phyloP scores from a whole-genome alignment of 495 filamentous ascomycete species.

The Xylaria longipes region DNA sequence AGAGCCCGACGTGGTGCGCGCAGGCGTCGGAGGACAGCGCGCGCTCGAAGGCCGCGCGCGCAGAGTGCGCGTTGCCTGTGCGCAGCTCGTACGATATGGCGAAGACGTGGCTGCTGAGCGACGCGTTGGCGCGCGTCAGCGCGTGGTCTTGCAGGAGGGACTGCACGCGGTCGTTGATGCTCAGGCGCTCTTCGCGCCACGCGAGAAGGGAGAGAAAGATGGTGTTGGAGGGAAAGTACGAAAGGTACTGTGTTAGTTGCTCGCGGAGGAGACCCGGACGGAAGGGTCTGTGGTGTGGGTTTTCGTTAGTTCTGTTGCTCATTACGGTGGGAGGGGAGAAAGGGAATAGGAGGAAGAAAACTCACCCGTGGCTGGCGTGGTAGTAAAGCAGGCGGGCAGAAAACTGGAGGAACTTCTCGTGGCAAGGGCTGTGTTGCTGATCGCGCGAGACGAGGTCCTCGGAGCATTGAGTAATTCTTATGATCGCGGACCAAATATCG shows the following conservation, averaged over 20 bases:
- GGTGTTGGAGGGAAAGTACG: conserved; percentile 75
- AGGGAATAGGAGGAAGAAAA: not conserved
- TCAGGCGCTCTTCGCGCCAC: conserved; percentile 72
- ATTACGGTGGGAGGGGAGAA: not conserved
- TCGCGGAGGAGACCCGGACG: conserved; percentile 67
- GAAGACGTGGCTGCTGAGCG: conserved; percentile 66
- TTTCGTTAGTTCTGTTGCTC: conserved; percentile 26
- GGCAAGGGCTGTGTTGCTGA: conserved; percentile 38
- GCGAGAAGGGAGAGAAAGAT: conserved; percentile 74
- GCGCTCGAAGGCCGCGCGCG: conserved; percentile 72
- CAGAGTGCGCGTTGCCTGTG: conserved; percentile 64
- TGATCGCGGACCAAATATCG: conserved; percentile 57
- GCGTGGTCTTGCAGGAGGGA: conserved; percentile 59
- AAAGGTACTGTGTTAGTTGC: conserved; percentile 63
- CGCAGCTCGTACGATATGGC: conserved; percentile 69
- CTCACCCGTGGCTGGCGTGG: conserved; percentile 63
- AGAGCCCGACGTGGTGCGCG: conserved; percentile 58
- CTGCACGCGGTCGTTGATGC: conserved; percentile 75
- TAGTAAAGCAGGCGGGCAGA: conserved; percentile 71
- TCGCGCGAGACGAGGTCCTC: conserved; percentile 44
- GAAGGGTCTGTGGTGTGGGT: conserved; percentile 54
- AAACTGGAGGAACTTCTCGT: conserved; percentile 70
- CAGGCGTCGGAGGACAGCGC: conserved; percentile 59
- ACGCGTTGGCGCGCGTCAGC: conserved; percentile 48
- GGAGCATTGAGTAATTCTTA: conserved; percentile 45